Base-by-base conservation (phyloP, 768 basidiomycete species). In the Phlebiopsis flavidoalba region DNA sequence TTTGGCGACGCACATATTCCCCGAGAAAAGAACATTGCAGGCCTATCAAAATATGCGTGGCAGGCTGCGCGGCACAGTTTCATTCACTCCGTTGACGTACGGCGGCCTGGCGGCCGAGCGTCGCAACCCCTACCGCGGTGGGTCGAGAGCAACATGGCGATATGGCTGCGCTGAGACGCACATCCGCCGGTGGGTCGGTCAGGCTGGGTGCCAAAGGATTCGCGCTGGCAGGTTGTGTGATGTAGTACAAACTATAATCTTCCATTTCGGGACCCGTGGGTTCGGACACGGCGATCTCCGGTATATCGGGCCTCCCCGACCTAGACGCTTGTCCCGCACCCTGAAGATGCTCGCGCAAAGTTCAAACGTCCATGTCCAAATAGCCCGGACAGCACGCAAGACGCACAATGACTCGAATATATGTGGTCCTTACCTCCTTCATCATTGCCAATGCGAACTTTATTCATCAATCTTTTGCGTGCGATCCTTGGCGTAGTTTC, bases 271-370 rank as follows among this genome's bases (percentile, higher is more conserved):
- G 40, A 43, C 11, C 40, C 12, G 12, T 43, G 40, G 3, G 40
- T 17, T 43, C 40, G 40, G 40, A 17, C 21, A 17, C 40, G 40
- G 40, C 40, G 40, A 43, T 43, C 40, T 43, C 40, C 40, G 40
- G 12, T 3, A 47, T 19, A 43, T 43, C 40, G 40, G 40, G 40
- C 22, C 8, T n/a, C n/a, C 22, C n/a, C 51, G 7, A 36, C 22
- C 8, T n/a, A 17, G 26, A 37, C 15, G n/a, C 37, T 22, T 26
- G 8, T 53, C 21, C 12, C 33, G 40, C 11, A n/a, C 26, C 26
- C 36, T 35, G 36, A n/a, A 49, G 53, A 22, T 14, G 7, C 19
- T 57, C 8, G 45, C 67, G 69, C 60, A 35, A n/a, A n/a, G n/a
- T n/a, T n/a, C n/a, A n/a, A 57, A 26, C 45, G 59, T 49, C 1